These are phyloP conservation scores for Aspergillus ustus DNA, from an alignment of 2,329 filamentous ascomycete species.

Conservation along the genomic window DNA sequence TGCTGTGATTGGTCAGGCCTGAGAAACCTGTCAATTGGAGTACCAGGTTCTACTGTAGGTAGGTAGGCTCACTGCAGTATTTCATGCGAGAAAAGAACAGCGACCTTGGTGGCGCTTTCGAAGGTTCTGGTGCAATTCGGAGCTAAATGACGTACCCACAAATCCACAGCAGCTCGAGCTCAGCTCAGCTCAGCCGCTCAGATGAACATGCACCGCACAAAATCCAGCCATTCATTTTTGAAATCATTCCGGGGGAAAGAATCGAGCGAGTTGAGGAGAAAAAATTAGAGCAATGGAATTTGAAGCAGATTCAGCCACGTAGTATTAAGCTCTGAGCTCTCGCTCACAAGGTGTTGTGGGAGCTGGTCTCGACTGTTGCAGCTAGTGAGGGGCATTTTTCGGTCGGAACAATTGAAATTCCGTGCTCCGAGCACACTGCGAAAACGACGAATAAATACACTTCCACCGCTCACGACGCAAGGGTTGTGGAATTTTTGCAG, in stretches of 20 bases:
- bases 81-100: neutral
- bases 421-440: neutral
- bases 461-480: neutral
- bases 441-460: neutral
- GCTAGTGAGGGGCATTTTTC: neutral
- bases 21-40: too few species aligned
- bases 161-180: neutral
- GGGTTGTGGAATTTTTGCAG: neutral
- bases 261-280: neutral
- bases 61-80: neutral
- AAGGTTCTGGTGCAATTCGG: neutral
- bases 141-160: neutral
- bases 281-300: neutral
- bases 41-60: too few species aligned
- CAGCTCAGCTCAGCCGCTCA: neutral
- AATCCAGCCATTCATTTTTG: neutral
- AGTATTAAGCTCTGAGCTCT: neutral
- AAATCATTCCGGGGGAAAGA: neutral
- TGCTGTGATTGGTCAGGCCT: too few species aligned
- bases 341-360: neutral
- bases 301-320: neutral
- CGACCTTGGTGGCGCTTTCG: neutral
- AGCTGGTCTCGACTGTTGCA: neutral
- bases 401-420: neutral
- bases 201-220: neutral